Percentiles rank a stretch among this genome's conserved stretches.
phyloP scores from a whole-genome alignment of 139 green algal species.

The Deuterostichococcus epilithicus region DNA sequence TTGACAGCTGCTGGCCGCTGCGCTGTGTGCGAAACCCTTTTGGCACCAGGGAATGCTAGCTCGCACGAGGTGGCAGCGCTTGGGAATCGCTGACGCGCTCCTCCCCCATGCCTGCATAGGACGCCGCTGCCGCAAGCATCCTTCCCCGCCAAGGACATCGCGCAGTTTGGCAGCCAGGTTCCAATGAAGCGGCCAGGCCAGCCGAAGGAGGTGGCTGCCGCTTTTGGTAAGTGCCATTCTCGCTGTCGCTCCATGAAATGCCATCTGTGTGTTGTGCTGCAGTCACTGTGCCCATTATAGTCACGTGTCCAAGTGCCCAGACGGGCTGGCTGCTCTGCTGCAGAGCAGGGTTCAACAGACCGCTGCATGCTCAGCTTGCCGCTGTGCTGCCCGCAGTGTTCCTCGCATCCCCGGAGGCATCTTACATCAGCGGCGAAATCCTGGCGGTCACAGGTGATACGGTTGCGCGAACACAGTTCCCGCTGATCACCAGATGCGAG shows the following conservation, averaged over 20 bases:
- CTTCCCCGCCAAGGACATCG: conserved; percentile 10
- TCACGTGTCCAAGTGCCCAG: too few species aligned
- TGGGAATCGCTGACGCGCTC: background rate
- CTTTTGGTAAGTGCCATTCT: too few species aligned
- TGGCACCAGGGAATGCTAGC: too few species aligned
- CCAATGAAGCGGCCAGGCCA: conserved; percentile 10
- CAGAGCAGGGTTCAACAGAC: background rate
- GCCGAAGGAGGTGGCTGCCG: conserved; percentile 1
- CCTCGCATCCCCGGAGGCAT: conserved; percentile 7
- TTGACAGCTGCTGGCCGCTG: background rate
- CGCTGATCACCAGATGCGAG: too few species aligned
- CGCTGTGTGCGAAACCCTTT: background rate
- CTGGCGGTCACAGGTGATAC: too few species aligned
- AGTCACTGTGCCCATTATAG: too few species aligned
- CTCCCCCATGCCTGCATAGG: background rate
- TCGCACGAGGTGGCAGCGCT: too few species aligned
- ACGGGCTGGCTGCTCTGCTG: too few species aligned
- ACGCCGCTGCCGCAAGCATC: conserved; percentile 10
- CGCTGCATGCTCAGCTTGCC: too few species aligned
- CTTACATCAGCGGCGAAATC: background rate
- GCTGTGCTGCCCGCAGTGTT: conserved; percentile 1
- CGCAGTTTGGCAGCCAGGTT: background rate
- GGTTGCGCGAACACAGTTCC: too few species aligned
- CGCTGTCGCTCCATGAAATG: too few species aligned
- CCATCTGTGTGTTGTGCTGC: too few species aligned